Percentiles rank a stretch among this genome's conserved stretches.
Conservation (phyloP, 495 filamentous ascomycete genomes). For the Talaromyces stipitatus region DNA sequence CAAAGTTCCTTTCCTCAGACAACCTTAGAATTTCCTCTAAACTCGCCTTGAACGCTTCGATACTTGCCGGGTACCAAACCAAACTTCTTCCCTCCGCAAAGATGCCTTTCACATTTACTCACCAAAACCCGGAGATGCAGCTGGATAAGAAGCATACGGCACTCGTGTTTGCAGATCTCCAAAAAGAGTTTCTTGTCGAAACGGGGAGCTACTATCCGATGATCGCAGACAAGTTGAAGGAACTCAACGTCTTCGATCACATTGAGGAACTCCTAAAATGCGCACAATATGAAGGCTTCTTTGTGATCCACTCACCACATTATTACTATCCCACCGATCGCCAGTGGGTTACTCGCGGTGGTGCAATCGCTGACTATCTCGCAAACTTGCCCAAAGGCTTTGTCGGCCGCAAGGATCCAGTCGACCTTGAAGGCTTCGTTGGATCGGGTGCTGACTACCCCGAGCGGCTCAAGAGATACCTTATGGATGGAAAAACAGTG, state of each 20-base stretch:
- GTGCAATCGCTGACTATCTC: neutral
- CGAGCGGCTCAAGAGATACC: neutral
- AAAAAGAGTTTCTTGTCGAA: neutral
- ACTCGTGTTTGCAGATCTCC: neutral
- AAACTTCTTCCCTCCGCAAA: neutral
- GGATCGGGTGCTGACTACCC: neutral
- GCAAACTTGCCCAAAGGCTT: neutral
- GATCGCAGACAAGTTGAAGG: neutral
- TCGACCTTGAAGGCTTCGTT: neutral
- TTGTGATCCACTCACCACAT: neutral
- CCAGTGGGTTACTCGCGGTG: neutral
- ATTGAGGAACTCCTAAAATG: neutral
- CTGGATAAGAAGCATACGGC: neutral
- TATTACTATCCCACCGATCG: neutral
- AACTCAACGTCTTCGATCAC: neutral
- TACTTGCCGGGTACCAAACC: too few relatives aligned
- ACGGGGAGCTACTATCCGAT: neutral
- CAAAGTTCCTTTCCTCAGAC: too few relatives aligned
- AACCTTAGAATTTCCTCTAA: too few relatives aligned
- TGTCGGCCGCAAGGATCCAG: neutral
- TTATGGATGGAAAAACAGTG: neutral
- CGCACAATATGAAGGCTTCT: neutral
- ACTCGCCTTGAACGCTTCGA: too few relatives aligned
- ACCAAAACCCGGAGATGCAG: neutral
- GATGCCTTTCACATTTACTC: neutral